phyloP scores from a whole-genome alignment of 2,329 filamentous ascomycete genomes.

The Arthrobotrys sphaeroides region DNA sequence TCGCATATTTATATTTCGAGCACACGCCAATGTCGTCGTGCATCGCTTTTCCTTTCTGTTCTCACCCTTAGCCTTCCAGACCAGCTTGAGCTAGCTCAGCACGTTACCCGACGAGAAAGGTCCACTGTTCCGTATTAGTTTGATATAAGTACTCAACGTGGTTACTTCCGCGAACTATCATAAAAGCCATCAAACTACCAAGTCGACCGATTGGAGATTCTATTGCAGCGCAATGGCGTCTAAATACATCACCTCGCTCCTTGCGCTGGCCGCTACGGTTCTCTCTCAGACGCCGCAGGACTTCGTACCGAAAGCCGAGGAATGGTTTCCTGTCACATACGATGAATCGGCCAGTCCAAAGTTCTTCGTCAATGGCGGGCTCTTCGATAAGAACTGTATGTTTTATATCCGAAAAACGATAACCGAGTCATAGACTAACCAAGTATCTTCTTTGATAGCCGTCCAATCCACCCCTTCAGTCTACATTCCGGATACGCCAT shows the following conservation, averaged over 20 bases:
- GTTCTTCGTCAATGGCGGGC: slow-evolving; percentile 36
- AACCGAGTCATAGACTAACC: neutral
- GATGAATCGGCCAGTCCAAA: slow-evolving; percentile 10
- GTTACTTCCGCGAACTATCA: neutral
- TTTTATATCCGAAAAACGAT: neutral
- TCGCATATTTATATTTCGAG: neutral
- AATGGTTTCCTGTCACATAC: slow-evolving; percentile 38
- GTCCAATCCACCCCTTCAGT: slow-evolving; percentile 34
- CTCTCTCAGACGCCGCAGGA: slow-evolving; percentile 34
- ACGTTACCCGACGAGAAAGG: neutral
- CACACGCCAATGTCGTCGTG: neutral
- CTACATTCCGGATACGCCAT: slow-evolving; percentile 16
- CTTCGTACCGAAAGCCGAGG: slow-evolving; percentile 13
- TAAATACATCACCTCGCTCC: slow-evolving; percentile 6
- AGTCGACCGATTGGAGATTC: neutral
- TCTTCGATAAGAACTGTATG: slow-evolving; percentile 38
- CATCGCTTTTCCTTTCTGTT: neutral
- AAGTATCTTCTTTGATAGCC: neutral
- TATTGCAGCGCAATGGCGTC: slow-evolving; percentile 20
- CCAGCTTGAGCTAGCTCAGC: neutral
- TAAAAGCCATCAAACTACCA: neutral
- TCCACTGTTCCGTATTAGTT: neutral
- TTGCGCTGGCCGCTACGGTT: slow-evolving; percentile 28
- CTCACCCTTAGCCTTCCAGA: neutral
- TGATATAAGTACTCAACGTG: neutral